These are phyloP conservation scores for Passiflora organensis DNA, from an alignment of 345 rosid genomes.

Conservation along the genomic window DNA sequence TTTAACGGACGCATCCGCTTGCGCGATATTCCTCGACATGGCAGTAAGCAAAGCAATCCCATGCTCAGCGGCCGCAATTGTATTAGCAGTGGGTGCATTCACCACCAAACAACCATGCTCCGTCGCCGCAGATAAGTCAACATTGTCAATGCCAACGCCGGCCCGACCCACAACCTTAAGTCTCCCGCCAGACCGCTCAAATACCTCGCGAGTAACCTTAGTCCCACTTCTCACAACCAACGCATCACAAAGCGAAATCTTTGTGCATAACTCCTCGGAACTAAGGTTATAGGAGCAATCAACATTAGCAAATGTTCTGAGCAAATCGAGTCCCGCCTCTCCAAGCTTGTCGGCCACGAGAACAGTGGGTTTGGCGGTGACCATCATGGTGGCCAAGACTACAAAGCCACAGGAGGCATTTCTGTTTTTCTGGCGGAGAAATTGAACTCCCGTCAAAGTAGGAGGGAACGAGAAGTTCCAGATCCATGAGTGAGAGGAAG, in stretches of 20 bases:
- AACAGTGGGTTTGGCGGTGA: conserved; percentile 15
- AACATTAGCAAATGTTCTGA: conserved; percentile 18
- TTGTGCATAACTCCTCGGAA: conserved; percentile 18
- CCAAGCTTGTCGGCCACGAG: conserved; percentile 26
- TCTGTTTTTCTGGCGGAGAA: background rate
- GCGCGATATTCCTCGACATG: conserved; percentile 18
- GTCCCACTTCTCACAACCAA: conserved; percentile 20
- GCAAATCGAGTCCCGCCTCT: conserved; percentile 18
- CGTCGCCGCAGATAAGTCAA: conserved; percentile 19
- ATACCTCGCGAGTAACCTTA: conserved; percentile 16
- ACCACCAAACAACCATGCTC: conserved; percentile 23
- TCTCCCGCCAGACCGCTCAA: conserved; percentile 15
- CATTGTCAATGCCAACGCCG: conserved; percentile 21
- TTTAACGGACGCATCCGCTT: conserved; percentile 16
- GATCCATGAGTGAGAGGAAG: conserved; percentile 11
- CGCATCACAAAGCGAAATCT: conserved; percentile 21
- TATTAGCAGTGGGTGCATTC: conserved; percentile 18
- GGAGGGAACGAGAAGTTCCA: conserved; percentile 9
- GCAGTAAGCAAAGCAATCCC: conserved; percentile 19
- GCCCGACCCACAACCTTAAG: conserved; percentile 24
- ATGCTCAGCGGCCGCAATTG: conserved; percentile 21
- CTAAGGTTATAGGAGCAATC: conserved; percentile 27
- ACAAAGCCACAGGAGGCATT: background rate
- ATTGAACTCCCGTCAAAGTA: background rate
- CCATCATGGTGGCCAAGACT: conserved; percentile 6